Conservation (phyloP, 495 filamentous ascomycete genomes). For the Lasiosphaeria miniovina region DNA sequence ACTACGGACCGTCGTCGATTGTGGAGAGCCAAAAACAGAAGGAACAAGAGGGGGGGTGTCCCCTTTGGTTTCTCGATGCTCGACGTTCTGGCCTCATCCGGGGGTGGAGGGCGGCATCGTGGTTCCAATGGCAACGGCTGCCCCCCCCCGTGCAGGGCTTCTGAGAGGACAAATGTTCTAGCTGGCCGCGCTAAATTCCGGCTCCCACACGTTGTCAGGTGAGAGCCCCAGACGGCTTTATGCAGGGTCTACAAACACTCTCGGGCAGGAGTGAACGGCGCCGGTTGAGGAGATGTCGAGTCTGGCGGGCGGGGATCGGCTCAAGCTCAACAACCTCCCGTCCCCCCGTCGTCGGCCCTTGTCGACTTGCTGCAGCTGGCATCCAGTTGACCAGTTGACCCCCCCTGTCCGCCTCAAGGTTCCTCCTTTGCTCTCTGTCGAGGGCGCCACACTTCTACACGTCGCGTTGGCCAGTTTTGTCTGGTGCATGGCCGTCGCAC, state of each 20-base stretch:
- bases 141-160: conserved; percentile 10
- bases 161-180: conserved; percentile 5
- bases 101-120: conserved; percentile 19
- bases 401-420: background rate
- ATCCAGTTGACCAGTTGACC: conserved; percentile 2
- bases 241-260: conserved; percentile 17
- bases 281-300: too few species aligned
- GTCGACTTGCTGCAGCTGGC: conserved; percentile 13
- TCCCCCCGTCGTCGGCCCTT: background rate
- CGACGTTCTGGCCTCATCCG: conserved; percentile 13
- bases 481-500: conserved; percentile 3
- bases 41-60: background rate
- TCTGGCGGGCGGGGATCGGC: too few species aligned
- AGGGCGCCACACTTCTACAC: conserved; percentile 10
- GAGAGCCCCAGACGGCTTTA: conserved; percentile 10
- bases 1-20: too few species aligned
- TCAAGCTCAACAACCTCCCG: too few species aligned
- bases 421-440: background rate
- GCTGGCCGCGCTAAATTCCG: conserved; percentile 23
- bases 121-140: conserved; percentile 29
- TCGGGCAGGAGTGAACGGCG: too few species aligned
- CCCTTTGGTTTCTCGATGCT: background rate
- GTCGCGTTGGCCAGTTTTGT: conserved; percentile 21
- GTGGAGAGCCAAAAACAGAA: background rate
- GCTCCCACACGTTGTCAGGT: conserved; percentile 33